Conservation (phyloP, 768 basidiomycete genomes). For the Psilocybe tampanensis region DNA sequence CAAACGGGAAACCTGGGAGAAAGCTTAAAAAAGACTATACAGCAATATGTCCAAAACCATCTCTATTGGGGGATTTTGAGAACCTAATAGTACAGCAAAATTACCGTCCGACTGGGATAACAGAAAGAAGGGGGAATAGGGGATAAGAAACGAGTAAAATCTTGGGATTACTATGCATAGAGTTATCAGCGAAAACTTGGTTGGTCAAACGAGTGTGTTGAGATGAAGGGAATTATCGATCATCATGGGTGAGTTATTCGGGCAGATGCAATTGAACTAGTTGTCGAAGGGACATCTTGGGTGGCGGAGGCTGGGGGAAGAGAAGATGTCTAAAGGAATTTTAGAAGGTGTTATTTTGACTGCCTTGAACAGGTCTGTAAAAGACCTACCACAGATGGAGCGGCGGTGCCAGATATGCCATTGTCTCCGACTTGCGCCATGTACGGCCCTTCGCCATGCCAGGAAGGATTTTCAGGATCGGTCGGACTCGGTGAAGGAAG, state of each 20-base stretch:
- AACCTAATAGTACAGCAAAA: background rate
- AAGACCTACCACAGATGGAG: conserved; percentile 14
- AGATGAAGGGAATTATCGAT: conserved; percentile 1
- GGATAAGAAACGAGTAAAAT: background rate
- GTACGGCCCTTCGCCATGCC: conserved; percentile 21
- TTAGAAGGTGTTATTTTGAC: background rate
- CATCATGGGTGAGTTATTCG: conserved; percentile 1
- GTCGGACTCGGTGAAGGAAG: conserved; percentile 18
- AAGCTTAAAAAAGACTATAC: too few relatives aligned
- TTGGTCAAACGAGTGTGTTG: conserved; percentile 11
- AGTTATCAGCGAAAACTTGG: background rate
- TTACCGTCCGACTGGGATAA: conserved; percentile 3
- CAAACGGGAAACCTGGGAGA: too few relatives aligned
- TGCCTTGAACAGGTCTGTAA: background rate
- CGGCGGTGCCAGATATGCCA: background rate
- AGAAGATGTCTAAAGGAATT: conserved; percentile 9
- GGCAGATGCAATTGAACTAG: conserved; percentile 14
- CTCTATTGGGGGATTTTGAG: background rate
- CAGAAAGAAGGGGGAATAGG: background rate
- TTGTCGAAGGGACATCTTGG: conserved; percentile 6
- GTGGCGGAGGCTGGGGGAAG: conserved; percentile 1
- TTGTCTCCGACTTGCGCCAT: conserved; percentile 16
- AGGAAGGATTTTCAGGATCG: conserved; percentile 14
- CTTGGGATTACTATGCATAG: too few relatives aligned
- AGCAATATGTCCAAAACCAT: background rate